Conservation (phyloP, 192 early-diverging fungal species). For the Rhizoclosmatium sp. region DNA sequence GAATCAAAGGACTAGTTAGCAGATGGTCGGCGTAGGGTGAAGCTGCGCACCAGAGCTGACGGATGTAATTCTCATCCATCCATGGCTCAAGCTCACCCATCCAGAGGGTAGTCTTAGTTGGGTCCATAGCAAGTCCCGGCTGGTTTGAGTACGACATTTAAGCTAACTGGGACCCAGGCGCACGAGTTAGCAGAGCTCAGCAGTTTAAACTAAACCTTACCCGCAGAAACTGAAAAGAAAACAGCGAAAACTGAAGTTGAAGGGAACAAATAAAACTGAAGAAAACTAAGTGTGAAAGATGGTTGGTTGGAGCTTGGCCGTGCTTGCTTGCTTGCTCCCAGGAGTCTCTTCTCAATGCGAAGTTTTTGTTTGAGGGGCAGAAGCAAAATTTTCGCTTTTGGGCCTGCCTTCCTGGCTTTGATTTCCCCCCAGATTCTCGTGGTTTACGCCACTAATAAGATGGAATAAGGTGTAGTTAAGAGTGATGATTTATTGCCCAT, state of each 20-base stretch:
- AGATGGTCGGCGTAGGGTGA: not conserved
- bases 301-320: not conserved
- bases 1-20: not conserved
- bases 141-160: constrained; percentile 19
- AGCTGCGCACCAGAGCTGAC: constrained; percentile 74
- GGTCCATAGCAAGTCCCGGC: constrained; percentile 5
- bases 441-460: too few relatives aligned
- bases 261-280: constrained; percentile 4
- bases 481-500: not conserved
- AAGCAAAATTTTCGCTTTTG: too few relatives aligned
- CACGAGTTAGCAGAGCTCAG: too few relatives aligned
- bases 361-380: not conserved
- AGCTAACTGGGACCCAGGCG: too few relatives aligned
- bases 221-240: not conserved
- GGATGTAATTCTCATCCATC: constrained; percentile 96
- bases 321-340: too few relatives aligned
- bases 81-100: constrained; percentile 97
- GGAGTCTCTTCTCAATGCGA: too few relatives aligned
- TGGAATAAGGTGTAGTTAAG: too few relatives aligned
- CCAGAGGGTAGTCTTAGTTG: constrained; percentile 63
- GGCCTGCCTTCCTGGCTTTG: too few relatives aligned
- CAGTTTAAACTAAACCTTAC: not conserved
- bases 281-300: not conserved
- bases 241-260: not conserved
- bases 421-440: too few relatives aligned